Evolutionary conservation across 441 rosid genomes (phyloP).

Genomic region (Macaranga tanarius): DNA sequence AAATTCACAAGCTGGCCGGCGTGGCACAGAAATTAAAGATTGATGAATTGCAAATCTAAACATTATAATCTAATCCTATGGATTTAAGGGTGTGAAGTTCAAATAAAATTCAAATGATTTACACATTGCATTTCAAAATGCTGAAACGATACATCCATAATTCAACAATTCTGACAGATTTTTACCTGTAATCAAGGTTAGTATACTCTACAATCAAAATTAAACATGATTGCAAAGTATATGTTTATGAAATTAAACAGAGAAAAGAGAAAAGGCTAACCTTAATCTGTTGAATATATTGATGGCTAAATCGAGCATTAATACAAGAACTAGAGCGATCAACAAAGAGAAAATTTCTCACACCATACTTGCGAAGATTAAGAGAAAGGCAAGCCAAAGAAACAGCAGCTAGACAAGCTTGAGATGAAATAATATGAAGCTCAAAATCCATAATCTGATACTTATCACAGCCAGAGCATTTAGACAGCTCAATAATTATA

Average conservation of each 20-base stretch:
- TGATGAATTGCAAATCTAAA: not conserved
- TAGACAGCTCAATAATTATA: conserved; percentile 50
- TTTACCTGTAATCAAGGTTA: too few species aligned
- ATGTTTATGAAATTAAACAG: not conserved
- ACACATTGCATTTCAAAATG: not conserved
- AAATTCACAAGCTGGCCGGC: not conserved
- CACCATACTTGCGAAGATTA: conserved; percentile 73
- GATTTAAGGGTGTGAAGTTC: not conserved
- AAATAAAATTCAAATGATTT: not conserved
- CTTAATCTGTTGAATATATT: conserved; percentile 55
- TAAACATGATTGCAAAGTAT: not conserved
- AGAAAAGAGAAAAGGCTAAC: conserved; percentile 29
- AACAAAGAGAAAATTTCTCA: conserved; percentile 71
- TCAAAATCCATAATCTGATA: conserved; percentile 65
- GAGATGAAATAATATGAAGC: conserved; percentile 60
- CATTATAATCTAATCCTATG: not conserved
- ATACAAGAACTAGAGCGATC: conserved; percentile 61
- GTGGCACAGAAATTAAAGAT: not conserved
- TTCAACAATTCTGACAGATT: not conserved
- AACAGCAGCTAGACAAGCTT: conserved; percentile 61
- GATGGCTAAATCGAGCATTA: conserved; percentile 45
- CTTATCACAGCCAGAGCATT: conserved; percentile 47
- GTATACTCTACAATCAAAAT: not conserved
- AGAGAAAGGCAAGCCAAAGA: conserved; percentile 74
- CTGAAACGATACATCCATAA: not conserved